Evolutionary conservation across 345 rosid genomes (phyloP).

Genomic region (Melaleuca alternifolia): DNA sequence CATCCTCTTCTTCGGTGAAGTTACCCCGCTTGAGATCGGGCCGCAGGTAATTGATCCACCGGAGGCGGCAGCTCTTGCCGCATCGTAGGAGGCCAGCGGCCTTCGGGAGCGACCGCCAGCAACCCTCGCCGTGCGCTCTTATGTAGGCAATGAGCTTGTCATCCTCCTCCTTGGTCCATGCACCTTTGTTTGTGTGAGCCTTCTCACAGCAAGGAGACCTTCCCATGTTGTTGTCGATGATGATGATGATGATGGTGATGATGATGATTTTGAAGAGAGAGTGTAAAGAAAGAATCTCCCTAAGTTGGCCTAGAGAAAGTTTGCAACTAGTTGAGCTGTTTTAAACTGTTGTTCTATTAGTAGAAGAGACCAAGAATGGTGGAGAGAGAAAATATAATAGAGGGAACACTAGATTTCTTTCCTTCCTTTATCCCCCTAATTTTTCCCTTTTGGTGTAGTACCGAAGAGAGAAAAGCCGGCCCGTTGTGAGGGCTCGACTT

Average conservation of each 20-base stretch:
- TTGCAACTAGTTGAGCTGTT: background rate
- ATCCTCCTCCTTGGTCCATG: constrained; percentile 84
- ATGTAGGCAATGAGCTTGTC: constrained; percentile 59
- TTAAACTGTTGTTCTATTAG: background rate
- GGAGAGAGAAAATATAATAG: background rate
- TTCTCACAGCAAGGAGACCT: constrained; percentile 83
- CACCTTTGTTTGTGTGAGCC: constrained; percentile 76
- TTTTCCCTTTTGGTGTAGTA: background rate
- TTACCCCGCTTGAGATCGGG: constrained; percentile 76
- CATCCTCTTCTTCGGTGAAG: constrained; percentile 67
- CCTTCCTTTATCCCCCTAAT: background rate
- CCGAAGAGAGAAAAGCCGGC: constrained; percentile 18
- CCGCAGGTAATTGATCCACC: constrained; percentile 67
- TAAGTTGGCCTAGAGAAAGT: background rate
- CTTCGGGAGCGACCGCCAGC: constrained; percentile 76
- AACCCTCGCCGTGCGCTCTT: constrained; percentile 64
- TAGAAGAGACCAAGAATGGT: background rate
- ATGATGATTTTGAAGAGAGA: background rate
- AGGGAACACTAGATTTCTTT: background rate
- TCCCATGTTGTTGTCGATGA: constrained; percentile 27
- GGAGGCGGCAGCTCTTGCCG: constrained; percentile 67
- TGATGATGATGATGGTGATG: background rate
- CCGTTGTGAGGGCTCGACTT: constrained; percentile 8
- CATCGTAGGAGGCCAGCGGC: constrained; percentile 77
- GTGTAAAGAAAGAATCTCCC: background rate